Percentiles rank a stretch among this genome's conserved stretches.
These are phyloP conservation scores for Solanum medicagineum DNA, from an alignment of 257 asterid species.

Conservation along the genomic window DNA sequence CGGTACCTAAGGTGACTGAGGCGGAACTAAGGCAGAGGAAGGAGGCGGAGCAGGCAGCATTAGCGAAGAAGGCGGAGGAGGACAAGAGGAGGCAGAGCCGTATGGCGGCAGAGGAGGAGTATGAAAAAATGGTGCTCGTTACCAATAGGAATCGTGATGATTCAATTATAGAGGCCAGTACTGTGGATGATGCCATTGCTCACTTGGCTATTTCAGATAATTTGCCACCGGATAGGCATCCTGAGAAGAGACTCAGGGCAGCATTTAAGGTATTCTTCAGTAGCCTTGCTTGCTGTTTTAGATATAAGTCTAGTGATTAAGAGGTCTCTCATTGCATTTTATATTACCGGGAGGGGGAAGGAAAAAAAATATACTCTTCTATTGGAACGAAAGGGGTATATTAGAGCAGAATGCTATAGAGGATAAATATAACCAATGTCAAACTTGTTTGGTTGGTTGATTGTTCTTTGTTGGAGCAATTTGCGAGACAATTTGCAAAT, in stretches of 20 bases:
- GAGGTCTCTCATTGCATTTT: not conserved
- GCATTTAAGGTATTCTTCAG: constrained; percentile 51
- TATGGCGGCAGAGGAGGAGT: constrained; percentile 73
- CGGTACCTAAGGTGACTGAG: constrained; percentile 86
- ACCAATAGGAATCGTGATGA: constrained; percentile 74
- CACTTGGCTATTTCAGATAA: constrained; percentile 44
- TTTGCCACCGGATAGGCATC: constrained; percentile 80
- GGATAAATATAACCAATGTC: not conserved
- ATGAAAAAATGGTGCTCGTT: constrained; percentile 55
- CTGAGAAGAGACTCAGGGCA: constrained; percentile 92
- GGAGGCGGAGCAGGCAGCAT: constrained; percentile 70
- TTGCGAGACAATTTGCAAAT: not conserved
- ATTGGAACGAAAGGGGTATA: not conserved
- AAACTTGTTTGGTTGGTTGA: not conserved
- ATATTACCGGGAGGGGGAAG: not conserved
- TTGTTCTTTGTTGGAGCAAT: not conserved
- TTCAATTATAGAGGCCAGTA: constrained; percentile 61
- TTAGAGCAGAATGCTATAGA: not conserved
- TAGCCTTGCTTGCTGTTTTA: not conserved
- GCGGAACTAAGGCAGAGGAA: constrained; percentile 53
- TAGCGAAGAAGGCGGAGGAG: constrained; percentile 57
- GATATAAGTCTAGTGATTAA: not conserved
- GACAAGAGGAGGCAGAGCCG: constrained; percentile 61
- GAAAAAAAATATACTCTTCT: not conserved
- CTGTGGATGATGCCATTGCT: constrained; percentile 80